A percentile compares a stretch with the other conserved stretches of the same genome.
Evolutionary conservation across 2,329 filamentous ascomycete species (phyloP).

Genomic region (Paradendryphiella salina): DNA sequence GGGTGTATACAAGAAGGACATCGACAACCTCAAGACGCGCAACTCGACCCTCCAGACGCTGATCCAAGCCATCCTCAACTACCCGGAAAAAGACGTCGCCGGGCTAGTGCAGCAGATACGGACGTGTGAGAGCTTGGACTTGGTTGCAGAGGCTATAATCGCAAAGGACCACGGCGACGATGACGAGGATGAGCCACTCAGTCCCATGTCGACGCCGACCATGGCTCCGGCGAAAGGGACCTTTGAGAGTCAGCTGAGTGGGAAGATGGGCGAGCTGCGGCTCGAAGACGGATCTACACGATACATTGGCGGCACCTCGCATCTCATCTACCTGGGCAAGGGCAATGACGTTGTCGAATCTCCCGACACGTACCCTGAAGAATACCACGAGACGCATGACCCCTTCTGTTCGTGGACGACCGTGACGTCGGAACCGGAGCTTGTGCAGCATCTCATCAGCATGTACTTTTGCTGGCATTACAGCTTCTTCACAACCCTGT

Average conservation of each 20-base stretch:
- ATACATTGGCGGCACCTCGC: conserved; percentile 92
- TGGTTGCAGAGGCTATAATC: conserved; percentile 63
- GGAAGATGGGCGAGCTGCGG: conserved; percentile 89
- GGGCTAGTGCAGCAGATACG: conserved; percentile 83
- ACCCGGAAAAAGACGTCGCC: conserved; percentile 81
- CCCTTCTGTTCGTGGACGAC: conserved; percentile 84
- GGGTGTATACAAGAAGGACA: conserved; percentile 93
- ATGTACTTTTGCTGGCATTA: conserved; percentile 99
- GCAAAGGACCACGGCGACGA: conserved; percentile 55
- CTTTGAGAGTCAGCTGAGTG: conserved; percentile 79
- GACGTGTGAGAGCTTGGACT: conserved; percentile 75
- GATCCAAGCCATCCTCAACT: conserved; percentile 89
- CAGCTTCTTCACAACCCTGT: conserved; percentile 89
- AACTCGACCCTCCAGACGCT: conserved; percentile 89
- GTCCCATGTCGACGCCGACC: conserved; percentile 38
- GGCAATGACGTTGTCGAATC: conserved; percentile 38
- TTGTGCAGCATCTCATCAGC: conserved; percentile 85
- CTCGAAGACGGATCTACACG: conserved; percentile 85
- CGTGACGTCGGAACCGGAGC: conserved; percentile 75
- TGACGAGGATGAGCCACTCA: conserved; percentile 49
- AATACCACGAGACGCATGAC: conserved; percentile 62
- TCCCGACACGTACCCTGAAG: conserved; percentile 44
- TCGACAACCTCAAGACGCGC: conserved; percentile 82
- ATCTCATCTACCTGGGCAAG: conserved; percentile 73
- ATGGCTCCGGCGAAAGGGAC: conserved; percentile 44